Percentiles rank a stretch among this genome's conserved stretches.
These are phyloP conservation scores for Ascochyta koolunga DNA, from an alignment of 2,329 filamentous ascomycete genomes.

Conservation along the genomic window DNA sequence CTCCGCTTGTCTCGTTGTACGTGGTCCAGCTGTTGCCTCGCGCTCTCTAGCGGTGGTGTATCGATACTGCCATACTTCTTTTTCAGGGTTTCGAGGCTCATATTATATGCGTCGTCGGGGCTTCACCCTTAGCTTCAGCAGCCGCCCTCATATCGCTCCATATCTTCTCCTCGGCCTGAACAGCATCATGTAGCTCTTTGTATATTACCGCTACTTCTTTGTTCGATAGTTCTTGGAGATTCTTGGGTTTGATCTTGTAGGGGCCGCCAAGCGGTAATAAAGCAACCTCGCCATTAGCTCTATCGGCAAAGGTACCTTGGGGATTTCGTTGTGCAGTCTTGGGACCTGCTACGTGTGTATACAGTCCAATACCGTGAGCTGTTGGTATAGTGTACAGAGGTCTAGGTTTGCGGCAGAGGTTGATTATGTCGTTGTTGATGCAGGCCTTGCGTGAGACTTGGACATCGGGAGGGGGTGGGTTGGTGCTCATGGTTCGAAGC, in stretches of 20 bases:
- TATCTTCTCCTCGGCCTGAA: constrained; percentile 9
- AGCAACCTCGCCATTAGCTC: neutral
- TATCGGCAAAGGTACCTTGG: neutral
- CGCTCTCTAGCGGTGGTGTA: neutral
- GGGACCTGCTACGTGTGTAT: constrained; percentile 30
- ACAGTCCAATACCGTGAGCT: constrained; percentile 33
- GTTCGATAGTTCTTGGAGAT: neutral
- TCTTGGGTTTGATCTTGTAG: neutral
- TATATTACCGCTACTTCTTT: neutral
- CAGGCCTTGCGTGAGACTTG: constrained; percentile 16
- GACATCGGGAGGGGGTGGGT: constrained; percentile 17
- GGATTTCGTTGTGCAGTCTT: neutral
- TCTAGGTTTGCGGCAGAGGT: constrained; percentile 12
- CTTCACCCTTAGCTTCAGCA: neutral
- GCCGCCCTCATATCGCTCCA: constrained; percentile 1
- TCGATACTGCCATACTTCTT: constrained; percentile 5
- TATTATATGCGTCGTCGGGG: neutral
- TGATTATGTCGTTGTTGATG: constrained; percentile 31
- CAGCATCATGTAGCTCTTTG: constrained; percentile 15
- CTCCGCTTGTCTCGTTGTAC: neutral
- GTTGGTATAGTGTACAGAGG: constrained; percentile 7
- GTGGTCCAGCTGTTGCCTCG: neutral
- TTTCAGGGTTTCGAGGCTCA: neutral
- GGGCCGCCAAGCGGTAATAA: constrained; percentile 21
- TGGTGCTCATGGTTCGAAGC: neutral